Evolutionary conservation across 176 grass and related monocot genomes (phyloP).

Genomic region (Sorghum bicolor): DNA sequence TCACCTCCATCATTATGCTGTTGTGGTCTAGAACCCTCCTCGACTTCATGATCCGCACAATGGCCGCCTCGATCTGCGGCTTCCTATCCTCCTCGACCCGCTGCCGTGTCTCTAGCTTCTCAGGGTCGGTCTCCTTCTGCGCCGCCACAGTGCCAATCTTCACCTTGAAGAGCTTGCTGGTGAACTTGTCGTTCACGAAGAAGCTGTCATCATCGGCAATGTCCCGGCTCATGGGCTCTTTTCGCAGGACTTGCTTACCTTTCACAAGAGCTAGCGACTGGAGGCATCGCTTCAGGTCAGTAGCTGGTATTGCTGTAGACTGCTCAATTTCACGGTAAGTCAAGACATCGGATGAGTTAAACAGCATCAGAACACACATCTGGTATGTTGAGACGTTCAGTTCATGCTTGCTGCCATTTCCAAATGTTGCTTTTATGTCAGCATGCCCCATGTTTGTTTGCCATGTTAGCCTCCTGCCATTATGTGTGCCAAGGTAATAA

Average conservation of each 20-base stretch:
- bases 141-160: conserved; percentile 70
- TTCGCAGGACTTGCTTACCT: conserved; percentile 79
- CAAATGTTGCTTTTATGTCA: conserved; percentile 81
- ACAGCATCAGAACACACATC: conserved; percentile 85
- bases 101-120: conserved; percentile 77
- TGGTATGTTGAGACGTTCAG: conserved; percentile 85
- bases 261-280: conserved; percentile 77
- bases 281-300: conserved; percentile 74
- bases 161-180: conserved; percentile 81
- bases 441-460: conserved; percentile 86
- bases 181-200: conserved; percentile 74
- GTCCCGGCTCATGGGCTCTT: conserved; percentile 90
- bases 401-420: conserved; percentile 73
- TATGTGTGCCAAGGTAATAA: conserved; percentile 87
- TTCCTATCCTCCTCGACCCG: conserved; percentile 72
- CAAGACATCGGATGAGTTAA: conserved; percentile 58
- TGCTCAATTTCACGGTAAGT: conserved; percentile 74
- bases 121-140: conserved; percentile 70
- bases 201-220: conserved; percentile 75
- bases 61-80: conserved; percentile 62
- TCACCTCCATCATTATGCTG: conserved; percentile 64
- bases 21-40: conserved; percentile 65
- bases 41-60: conserved; percentile 75
- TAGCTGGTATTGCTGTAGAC: conserved; percentile 56
- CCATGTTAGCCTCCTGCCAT: conserved; percentile 76